phyloP scores from a whole-genome alignment of 2,329 filamentous ascomycete genomes.

The Incumbomyces lentus region DNA sequence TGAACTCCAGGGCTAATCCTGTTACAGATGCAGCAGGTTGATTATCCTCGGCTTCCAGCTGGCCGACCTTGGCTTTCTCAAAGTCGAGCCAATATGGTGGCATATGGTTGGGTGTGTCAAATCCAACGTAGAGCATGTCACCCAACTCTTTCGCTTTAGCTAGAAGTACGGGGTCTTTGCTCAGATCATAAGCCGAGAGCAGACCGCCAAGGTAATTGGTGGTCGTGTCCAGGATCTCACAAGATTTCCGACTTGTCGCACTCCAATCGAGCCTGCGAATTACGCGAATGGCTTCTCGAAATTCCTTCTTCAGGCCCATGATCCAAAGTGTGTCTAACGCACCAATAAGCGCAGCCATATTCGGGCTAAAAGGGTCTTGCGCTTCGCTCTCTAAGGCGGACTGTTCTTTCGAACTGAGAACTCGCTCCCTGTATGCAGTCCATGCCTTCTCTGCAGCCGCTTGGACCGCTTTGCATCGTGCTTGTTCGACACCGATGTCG shows the following conservation, averaged over 20 bases:
- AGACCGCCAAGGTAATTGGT: conserved; percentile 46
- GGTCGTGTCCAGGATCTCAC: conserved; percentile 42
- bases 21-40: not conserved
- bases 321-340: conserved; percentile 61
- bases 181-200: conserved; percentile 44
- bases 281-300: conserved; percentile 51
- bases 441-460: conserved; percentile 46
- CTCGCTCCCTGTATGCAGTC: conserved; percentile 49
- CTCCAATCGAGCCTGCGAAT: conserved; percentile 47
- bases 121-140: conserved; percentile 42
- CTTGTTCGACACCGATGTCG: not conserved
- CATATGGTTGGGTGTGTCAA: conserved; percentile 24
- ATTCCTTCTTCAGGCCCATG: conserved; percentile 56
- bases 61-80: conserved; percentile 5
- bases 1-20: conserved; percentile 23
- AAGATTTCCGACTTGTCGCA: conserved; percentile 20
- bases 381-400: conserved; percentile 43
- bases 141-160: conserved; percentile 45
- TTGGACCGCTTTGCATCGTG: conserved; percentile 24
- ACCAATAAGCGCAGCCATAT: conserved; percentile 57
- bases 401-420: conserved; percentile 56
- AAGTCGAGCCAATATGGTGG: conserved; percentile 12
- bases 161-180: conserved; percentile 37
- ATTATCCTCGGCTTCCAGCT: not conserved
- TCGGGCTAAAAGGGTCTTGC: conserved; percentile 52